Conservation (phyloP, 2,329 filamentous ascomycete genomes). For the Lasiodiplodia gonubiensis region DNA sequence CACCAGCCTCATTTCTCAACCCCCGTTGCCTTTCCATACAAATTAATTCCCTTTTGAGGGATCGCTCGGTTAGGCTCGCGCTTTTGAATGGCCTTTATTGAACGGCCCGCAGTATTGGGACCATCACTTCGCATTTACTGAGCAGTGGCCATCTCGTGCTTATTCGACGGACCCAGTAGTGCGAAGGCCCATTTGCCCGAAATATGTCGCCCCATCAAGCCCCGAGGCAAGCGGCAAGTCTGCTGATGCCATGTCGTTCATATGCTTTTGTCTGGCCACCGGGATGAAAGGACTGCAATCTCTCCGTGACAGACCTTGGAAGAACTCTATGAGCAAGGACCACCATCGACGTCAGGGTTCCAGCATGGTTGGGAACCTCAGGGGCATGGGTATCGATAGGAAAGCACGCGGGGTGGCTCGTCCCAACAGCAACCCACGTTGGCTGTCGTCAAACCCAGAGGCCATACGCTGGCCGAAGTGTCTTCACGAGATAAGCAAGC, state of each 20-base stretch:
- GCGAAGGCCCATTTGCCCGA: not conserved
- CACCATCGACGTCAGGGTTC: not conserved
- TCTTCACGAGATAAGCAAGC: constrained; percentile 13
- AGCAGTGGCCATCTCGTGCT: not conserved
- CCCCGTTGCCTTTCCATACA: not conserved
- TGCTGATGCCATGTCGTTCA: not conserved
- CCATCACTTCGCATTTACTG: constrained; percentile 12
- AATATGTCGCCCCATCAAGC: not conserved
- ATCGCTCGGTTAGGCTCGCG: not conserved
- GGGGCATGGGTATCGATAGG: constrained; percentile 6
- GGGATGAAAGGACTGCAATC: not conserved
- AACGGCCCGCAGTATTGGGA: constrained; percentile 8
- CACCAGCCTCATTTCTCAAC: constrained; percentile 15
- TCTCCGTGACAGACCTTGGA: not conserved
- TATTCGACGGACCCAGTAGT: not conserved
- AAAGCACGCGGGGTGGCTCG: constrained; percentile 19
- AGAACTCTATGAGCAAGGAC: not conserved
- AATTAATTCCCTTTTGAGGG: not conserved
- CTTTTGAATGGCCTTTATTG: constrained; percentile 4
- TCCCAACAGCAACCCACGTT: not conserved
- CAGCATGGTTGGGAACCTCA: not conserved
- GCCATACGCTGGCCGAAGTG: constrained; percentile 13
- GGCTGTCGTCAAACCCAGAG: not conserved
- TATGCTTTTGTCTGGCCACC: not conserved
- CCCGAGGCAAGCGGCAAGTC: not conserved